phyloP scores from a whole-genome alignment of 768 basidiomycete genomes.

The Tylopilus rubrobrunneus region DNA sequence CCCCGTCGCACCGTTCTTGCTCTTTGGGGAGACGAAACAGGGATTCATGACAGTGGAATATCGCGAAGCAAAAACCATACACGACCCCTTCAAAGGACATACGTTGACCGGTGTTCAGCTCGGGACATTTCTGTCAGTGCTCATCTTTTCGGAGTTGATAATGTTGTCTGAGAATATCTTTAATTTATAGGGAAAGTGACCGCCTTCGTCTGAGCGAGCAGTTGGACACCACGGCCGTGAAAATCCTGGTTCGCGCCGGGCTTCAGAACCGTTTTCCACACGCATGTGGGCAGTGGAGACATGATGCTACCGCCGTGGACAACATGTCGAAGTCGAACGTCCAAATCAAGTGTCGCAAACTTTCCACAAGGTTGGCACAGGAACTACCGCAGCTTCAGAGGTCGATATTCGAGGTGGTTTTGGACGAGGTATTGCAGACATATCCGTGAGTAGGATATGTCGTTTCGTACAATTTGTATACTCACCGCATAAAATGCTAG shows the following conservation, averaged over 20 bases:
- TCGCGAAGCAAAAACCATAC: conserved; percentile 7
- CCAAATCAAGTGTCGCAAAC: neutral
- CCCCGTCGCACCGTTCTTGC: conserved; percentile 25
- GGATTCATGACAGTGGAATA: conserved; percentile 36
- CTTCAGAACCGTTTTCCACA: conserved; percentile 26
- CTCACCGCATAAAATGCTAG: neutral
- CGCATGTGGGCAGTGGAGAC: conserved; percentile 23
- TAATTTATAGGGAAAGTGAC: conserved; percentile 19
- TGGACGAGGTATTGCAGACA: conserved; percentile 16
- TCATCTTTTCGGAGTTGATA: neutral
- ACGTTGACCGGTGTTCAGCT: conserved; percentile 11
- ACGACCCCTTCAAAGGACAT: neutral
- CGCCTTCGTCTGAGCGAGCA: conserved; percentile 22
- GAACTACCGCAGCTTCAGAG: conserved; percentile 9
- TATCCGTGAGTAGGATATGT: conserved; percentile 22
- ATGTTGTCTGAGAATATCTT: neutral
- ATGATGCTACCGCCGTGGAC: conserved; percentile 5
- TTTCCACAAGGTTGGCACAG: neutral
- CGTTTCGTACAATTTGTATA: neutral
- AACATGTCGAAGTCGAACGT: neutral
- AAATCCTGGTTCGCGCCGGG: conserved; percentile 27
- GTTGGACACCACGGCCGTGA: conserved; percentile 24
- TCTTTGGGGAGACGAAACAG: conserved; percentile 40
- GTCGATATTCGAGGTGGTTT: conserved; percentile 22
- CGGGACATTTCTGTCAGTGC: conserved; percentile 17